Evolutionary conservation across 225 moss, liverwort and hornwort species (phyloP).

Genomic region (Sphagnum tenellum): DNA sequence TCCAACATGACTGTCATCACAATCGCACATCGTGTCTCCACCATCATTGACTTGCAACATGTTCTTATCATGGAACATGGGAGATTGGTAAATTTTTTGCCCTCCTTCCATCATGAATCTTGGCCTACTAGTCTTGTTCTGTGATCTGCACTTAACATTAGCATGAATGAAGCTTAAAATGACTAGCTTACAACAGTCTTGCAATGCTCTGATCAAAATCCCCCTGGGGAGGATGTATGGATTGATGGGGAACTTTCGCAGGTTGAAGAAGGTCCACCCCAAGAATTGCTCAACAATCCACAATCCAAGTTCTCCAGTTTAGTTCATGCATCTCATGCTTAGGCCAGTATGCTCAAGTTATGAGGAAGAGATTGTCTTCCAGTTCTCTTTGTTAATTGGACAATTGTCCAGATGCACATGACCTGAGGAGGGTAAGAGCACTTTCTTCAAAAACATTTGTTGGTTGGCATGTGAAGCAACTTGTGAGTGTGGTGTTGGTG

Average conservation of each 20-base stretch:
- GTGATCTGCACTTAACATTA: not conserved
- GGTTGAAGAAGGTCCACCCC: constrained; percentile 82
- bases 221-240: not conserved
- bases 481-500: no score
- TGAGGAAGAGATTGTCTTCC: no score
- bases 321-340: constrained; percentile 39
- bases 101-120: not conserved
- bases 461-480: no score
- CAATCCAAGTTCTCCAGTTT: constrained; percentile 75
- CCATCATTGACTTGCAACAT: constrained; percentile 63
- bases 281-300: constrained; percentile 42
- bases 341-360: not conserved
- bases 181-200: not conserved
- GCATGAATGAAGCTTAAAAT: not conserved
- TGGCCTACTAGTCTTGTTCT: not conserved
- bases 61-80: constrained; percentile 85
- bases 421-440: no score
- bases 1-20: constrained; percentile 77
- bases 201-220: no score
- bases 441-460: no score
- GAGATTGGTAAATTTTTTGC: constrained; percentile 39
- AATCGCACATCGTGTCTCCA: constrained; percentile 88
- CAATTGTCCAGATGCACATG: no score
- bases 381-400: no score
- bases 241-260: constrained; percentile 13